Conservation (phyloP, 1,284 basidiomycete genomes). For the Trichosporon sp. region DNA sequence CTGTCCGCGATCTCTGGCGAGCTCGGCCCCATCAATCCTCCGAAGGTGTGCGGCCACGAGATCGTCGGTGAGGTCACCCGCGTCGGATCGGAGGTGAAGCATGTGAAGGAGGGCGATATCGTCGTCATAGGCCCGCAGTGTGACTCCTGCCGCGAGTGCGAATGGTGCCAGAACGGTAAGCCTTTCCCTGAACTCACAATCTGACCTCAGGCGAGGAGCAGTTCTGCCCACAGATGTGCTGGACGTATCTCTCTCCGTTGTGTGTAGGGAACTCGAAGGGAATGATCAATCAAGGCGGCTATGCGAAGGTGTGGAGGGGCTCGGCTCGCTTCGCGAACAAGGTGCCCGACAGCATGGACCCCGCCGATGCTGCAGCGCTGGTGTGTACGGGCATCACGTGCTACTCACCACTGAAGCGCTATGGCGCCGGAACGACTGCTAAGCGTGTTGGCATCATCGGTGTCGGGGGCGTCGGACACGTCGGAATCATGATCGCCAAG, state of each 20-base stretch:
- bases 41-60: conserved; percentile 38
- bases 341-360: conserved; percentile 64
- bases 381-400: conserved; percentile 58
- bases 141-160: conserved; percentile 56
- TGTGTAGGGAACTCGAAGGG: conserved; percentile 36
- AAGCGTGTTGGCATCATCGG: conserved; percentile 61
- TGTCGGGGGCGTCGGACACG: conserved; percentile 57
- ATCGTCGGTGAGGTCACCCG: conserved; percentile 38
- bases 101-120: conserved; percentile 56
- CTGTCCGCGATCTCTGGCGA: conserved; percentile 33
- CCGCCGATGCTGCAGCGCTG: conserved; percentile 60
- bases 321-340: conserved; percentile 65
- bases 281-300: conserved; percentile 55
- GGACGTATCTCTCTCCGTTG: conserved; percentile 9
- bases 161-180: conserved; percentile 53
- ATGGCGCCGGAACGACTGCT: conserved; percentile 59
- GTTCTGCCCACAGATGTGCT: conserved; percentile 17
- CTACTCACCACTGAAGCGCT: conserved; percentile 58
- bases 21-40: background rate
- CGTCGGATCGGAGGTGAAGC: conserved; percentile 36
- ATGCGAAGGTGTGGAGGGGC: conserved; percentile 55
- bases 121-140: conserved; percentile 61
- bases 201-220: conserved; percentile 22
- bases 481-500: conserved; percentile 55
- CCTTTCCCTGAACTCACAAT: no score